Conservation (phyloP, 805 yeast species). For the Yamadazyma akitaensis region DNA sequence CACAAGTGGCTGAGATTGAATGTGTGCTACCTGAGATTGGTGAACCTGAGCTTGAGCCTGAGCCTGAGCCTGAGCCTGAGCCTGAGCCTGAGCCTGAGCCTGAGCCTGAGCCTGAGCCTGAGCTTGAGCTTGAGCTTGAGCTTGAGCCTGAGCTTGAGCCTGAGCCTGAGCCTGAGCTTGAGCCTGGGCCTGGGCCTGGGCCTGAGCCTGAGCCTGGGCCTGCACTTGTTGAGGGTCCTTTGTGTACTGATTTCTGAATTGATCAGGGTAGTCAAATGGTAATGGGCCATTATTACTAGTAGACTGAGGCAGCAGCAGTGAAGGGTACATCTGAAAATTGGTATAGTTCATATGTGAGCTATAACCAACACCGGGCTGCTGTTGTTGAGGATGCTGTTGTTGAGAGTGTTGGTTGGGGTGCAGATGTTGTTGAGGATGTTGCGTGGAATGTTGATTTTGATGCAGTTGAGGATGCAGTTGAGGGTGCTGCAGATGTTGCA, state of each 20-base stretch:
- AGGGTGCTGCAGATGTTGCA: constrained; percentile 13
- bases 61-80: constrained; percentile 12
- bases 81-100: constrained; percentile 14
- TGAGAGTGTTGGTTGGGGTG: constrained; percentile 8
- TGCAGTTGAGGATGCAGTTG: constrained; percentile 4
- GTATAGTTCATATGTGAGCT: constrained; percentile 6
- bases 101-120: constrained; percentile 15
- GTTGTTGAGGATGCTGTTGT: constrained; percentile 5
- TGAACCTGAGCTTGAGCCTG: constrained; percentile 15
- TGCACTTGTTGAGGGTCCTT: constrained; percentile 20
- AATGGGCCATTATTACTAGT: not conserved
- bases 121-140: constrained; percentile 13
- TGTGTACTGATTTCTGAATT: constrained; percentile 22
- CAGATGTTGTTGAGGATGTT: constrained; percentile 1
- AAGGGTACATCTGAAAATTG: constrained; percentile 16
- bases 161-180: constrained; percentile 17
- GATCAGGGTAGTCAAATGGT: constrained; percentile 16
- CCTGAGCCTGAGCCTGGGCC: constrained; percentile 12
- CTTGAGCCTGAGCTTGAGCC: constrained; percentile 13
- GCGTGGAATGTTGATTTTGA: constrained; percentile 13
- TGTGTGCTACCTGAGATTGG: constrained; percentile 4
- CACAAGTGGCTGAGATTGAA: constrained; percentile 5
- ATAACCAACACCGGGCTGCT: not conserved
- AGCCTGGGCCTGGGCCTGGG: constrained; percentile 13
- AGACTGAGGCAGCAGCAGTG: constrained; percentile 11